Evolutionary conservation across 345 rosid species (phyloP).

Genomic region (Gossypium sturtianum): DNA sequence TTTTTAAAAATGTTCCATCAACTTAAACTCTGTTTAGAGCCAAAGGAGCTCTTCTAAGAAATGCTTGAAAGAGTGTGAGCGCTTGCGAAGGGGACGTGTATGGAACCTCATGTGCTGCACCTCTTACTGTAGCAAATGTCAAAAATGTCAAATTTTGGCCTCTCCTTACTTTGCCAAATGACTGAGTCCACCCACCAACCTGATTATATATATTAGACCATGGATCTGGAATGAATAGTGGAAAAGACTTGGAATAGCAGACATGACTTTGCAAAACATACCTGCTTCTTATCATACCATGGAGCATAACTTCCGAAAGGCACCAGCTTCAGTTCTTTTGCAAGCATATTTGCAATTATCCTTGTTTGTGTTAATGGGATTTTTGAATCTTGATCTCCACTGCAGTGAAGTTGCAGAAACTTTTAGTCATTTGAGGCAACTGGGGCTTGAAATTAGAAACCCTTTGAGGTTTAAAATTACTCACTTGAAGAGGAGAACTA

Average conservation of each 20-base stretch:
- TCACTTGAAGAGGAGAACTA: background rate
- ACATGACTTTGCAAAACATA: background rate
- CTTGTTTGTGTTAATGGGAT: conserved; percentile 7
- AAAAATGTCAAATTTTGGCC: background rate
- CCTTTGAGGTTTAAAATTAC: background rate
- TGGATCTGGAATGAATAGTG: background rate
- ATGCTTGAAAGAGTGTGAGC: background rate
- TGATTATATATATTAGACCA: background rate
- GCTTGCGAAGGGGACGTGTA: conserved; percentile 5
- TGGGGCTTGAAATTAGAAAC: background rate
- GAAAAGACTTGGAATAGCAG: background rate
- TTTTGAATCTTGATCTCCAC: conserved; percentile 4
- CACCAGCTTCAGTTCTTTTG: background rate
- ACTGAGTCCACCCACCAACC: conserved; percentile 5
- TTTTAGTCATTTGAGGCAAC: background rate
- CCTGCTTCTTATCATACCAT: background rate
- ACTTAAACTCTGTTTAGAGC: background rate
- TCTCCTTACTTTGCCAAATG: background rate
- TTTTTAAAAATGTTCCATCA: too few species aligned
- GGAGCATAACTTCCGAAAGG: background rate
- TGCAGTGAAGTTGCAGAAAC: background rate
- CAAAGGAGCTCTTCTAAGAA: background rate
- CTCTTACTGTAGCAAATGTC: background rate
- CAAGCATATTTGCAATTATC: background rate
- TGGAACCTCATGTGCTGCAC: background rate